These are phyloP conservation scores for Mucor sp. DNA, from an alignment of 371 early-diverging fungal species.

Conservation along the genomic window DNA sequence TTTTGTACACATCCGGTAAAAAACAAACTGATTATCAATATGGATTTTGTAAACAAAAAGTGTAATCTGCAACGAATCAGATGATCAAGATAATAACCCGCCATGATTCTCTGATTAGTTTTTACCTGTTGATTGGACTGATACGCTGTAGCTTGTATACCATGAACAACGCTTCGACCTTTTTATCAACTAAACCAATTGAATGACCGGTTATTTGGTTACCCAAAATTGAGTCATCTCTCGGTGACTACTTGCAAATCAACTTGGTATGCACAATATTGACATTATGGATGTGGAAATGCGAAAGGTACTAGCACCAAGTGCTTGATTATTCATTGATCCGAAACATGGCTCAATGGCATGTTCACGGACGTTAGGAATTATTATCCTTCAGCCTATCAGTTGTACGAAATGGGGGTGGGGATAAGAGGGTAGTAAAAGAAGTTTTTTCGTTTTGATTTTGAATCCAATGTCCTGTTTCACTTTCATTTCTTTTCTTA, in stretches of 20 bases:
- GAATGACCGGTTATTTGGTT: constrained; percentile 5
- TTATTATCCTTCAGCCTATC: background rate
- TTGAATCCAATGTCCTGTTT: background rate
- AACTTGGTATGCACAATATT: background rate
- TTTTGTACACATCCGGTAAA: constrained; percentile 11
- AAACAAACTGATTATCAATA: constrained; percentile 5
- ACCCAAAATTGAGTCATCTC: constrained; percentile 19
- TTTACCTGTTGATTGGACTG: background rate
- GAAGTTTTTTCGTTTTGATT: background rate
- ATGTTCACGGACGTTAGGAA: background rate
- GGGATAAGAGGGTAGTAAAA: background rate
- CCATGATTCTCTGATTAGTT: constrained; percentile 11
- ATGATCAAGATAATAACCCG: constrained; percentile 1
- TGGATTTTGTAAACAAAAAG: background rate
- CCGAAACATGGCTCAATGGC: background rate
- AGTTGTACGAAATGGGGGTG: background rate
- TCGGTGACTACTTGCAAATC: constrained; percentile 15
- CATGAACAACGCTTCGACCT: background rate
- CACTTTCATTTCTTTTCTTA: background rate
- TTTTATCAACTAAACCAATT: background rate
- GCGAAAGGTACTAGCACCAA: background rate
- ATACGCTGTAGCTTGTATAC: background rate
- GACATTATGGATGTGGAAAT: background rate
- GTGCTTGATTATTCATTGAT: no score
- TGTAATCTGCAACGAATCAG: constrained; percentile 12